phyloP scores from a whole-genome alignment of 495 filamentous ascomycete genomes.

The Zalerion maritima region DNA sequence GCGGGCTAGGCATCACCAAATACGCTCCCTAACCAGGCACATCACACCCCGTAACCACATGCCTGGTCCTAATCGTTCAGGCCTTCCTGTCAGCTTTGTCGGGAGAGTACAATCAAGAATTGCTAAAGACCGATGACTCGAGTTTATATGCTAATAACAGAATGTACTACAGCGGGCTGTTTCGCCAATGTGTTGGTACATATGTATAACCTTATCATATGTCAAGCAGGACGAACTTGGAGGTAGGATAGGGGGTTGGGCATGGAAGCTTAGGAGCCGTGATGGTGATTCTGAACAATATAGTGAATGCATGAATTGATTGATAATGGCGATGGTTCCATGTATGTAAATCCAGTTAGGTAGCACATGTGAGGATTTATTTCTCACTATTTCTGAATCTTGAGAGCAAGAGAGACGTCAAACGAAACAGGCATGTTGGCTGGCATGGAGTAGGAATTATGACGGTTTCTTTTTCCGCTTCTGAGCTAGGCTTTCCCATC shows the following conservation, averaged over 20 bases:
- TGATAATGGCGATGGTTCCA: too few relatives aligned
- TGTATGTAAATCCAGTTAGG: too few relatives aligned
- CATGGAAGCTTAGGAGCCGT: conserved; percentile 11
- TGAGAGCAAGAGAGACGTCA: too few relatives aligned
- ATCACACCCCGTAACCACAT: conserved; percentile 9
- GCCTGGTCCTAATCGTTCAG: conserved; percentile 9
- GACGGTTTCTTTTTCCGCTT: too few relatives aligned
- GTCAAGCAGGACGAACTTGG: too few relatives aligned
- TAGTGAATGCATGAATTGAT: conserved; percentile 3
- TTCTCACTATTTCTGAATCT: too few relatives aligned
- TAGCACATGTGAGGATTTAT: too few relatives aligned
- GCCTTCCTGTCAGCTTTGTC: conserved; percentile 7
- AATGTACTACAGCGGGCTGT: conserved; percentile 11
- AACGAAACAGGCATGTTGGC: too few relatives aligned
- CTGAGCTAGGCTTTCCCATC: too few relatives aligned
- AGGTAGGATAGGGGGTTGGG: too few relatives aligned
- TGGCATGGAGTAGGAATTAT: too few relatives aligned
- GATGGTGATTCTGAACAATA: conserved; percentile 13
- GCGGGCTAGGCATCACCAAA: conserved; percentile 7
- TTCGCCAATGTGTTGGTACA: conserved; percentile 12
- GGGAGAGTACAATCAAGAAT: conserved; percentile 14
- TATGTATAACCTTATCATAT: too few relatives aligned
- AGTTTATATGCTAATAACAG: conserved; percentile 15
- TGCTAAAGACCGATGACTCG: conserved; percentile 10
- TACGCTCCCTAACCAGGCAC: conserved; percentile 7